Percentiles rank a stretch among this genome's conserved stretches.
Evolutionary conservation across 1,284 basidiomycete species (phyloP).

Genomic region (Ustilago tritici): DNA sequence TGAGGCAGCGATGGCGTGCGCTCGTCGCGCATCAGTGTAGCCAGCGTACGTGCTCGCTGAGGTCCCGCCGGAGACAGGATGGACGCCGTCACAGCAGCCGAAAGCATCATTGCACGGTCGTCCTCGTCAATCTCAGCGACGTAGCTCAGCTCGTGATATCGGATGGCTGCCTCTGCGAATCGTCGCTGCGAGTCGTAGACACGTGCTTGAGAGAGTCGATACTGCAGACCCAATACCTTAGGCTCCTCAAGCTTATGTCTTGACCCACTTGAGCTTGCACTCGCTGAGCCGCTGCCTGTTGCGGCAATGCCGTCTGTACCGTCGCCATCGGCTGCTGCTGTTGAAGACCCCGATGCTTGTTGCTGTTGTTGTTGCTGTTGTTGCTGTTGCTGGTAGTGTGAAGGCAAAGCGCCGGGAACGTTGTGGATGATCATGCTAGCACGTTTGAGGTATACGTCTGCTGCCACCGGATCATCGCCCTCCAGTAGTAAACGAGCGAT

Average conservation of each 20-base stretch:
- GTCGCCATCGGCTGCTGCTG: conserved; percentile 18
- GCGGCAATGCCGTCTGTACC: neutral
- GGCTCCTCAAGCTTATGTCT: conserved; percentile 43
- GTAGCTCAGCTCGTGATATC: conserved; percentile 85
- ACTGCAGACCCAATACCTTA: conserved; percentile 56
- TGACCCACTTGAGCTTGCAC: neutral
- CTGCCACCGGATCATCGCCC: conserved; percentile 91
- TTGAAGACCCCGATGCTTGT: neutral
- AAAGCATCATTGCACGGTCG: conserved; percentile 64
- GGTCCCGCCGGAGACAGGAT: conserved; percentile 98
- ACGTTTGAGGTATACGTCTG: conserved; percentile 95
- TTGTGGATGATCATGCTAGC: conserved; percentile 86
- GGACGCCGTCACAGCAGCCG: conserved; percentile 91
- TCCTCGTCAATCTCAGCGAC: conserved; percentile 55
- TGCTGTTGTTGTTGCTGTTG: conserved; percentile 9
- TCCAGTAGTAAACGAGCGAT: conserved; percentile 95
- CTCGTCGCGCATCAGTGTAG: conserved; percentile 92
- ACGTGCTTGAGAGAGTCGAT: conserved; percentile 76
- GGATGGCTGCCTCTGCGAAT: conserved; percentile 92
- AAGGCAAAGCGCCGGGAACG: conserved; percentile 54
- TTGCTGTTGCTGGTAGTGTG: conserved; percentile 31
- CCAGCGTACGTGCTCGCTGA: conserved; percentile 89
- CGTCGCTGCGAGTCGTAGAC: conserved; percentile 90
- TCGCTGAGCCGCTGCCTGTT: neutral
- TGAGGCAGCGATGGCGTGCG: conserved; percentile 82